These are phyloP conservation scores for Aspergillus floridensis DNA, from an alignment of 2,329 filamentous ascomycete genomes.

Conservation along the genomic window DNA sequence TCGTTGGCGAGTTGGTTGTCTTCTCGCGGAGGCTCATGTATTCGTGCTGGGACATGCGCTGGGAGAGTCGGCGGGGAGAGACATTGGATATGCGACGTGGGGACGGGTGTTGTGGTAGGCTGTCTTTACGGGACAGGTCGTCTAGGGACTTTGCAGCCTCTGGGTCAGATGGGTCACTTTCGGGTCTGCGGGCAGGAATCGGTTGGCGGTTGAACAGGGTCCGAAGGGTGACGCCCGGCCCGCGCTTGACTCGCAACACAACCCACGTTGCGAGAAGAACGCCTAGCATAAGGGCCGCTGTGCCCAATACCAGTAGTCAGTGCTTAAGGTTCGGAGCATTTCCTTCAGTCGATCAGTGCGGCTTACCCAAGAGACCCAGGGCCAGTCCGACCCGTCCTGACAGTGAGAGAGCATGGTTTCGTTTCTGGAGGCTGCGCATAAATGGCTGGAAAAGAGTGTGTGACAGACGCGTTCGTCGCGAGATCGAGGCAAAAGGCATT, in stretches of 20 bases:
- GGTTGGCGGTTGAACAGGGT: neutral
- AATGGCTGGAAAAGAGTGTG: neutral
- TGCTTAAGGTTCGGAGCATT: neutral
- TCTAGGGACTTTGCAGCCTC: neutral
- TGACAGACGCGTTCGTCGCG: neutral
- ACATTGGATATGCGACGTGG: neutral
- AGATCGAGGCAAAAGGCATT: neutral
- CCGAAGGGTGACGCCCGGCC: neutral
- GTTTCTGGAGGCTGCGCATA: neutral
- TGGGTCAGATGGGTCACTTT: neutral
- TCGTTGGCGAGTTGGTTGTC: neutral
- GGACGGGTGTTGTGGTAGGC: neutral
- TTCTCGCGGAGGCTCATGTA: neutral
- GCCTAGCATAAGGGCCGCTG: conserved; percentile 1
- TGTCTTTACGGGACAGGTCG: neutral
- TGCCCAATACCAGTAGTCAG: neutral
- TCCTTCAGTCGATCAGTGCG: neutral
- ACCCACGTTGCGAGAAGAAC: neutral
- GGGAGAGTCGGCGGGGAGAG: neutral
- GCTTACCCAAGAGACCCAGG: neutral
- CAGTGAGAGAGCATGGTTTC: neutral
- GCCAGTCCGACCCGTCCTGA: neutral
- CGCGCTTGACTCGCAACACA: conserved; percentile 6
- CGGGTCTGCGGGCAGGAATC: neutral
- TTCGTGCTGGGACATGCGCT: neutral